Evolutionary conservation across 805 yeast genomes (phyloP).

Genomic region (Saccharomycopsis selenospora): DNA sequence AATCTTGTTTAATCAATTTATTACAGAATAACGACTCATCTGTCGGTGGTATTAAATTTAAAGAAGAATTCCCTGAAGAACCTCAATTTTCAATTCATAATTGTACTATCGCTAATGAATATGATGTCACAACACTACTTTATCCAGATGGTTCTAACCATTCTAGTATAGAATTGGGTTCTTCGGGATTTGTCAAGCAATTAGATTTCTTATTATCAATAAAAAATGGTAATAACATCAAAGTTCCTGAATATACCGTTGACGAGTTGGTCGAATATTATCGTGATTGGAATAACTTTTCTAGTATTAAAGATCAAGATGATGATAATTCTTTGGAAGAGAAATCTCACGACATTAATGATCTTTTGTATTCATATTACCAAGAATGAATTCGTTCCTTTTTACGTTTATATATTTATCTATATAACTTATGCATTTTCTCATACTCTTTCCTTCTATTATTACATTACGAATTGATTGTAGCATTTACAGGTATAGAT

Average conservation of each 20-base stretch:
- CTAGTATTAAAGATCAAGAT: not conserved
- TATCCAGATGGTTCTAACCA: not conserved
- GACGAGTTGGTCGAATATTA: not conserved
- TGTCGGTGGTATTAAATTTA: too few relatives aligned
- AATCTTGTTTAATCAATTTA: too few relatives aligned
- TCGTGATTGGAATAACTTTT: not conserved
- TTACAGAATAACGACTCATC: too few relatives aligned
- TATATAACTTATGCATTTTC: too few relatives aligned
- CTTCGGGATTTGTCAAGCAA: not conserved
- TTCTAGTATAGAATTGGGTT: not conserved
- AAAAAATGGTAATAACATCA: too few relatives aligned
- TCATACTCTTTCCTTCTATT: too few relatives aligned
- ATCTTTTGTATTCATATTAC: not conserved
- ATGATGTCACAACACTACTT: not conserved
- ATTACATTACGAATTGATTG: too few relatives aligned
- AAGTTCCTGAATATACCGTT: not conserved
- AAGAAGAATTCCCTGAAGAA: not conserved
- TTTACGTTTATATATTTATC: too few relatives aligned
- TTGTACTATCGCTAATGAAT: not conserved
- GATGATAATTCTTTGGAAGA: constrained; percentile 1
- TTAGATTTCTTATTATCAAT: not conserved
- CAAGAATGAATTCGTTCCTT: too few relatives aligned
- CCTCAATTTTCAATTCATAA: not conserved
- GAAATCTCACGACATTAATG: not conserved
- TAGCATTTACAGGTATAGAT: too few relatives aligned